These are phyloP conservation scores for Diutina scorzettiae DNA, from an alignment of 1,139 yeast genomes.

Conservation along the genomic window DNA sequence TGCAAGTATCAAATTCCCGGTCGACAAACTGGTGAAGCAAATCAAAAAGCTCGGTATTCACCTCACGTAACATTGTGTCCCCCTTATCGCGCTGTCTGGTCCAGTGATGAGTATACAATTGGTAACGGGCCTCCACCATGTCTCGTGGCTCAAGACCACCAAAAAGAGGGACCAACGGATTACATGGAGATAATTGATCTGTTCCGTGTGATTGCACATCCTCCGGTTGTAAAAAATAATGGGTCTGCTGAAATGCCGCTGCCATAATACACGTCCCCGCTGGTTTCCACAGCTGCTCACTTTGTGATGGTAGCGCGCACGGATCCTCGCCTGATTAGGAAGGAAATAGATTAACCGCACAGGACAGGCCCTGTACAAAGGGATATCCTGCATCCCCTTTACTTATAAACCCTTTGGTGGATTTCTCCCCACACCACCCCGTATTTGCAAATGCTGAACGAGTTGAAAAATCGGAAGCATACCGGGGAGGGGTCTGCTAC, in stretches of 20 bases:
- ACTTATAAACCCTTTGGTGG: neutral
- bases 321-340: neutral
- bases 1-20: neutral
- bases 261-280: too few relatives aligned
- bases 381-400: neutral
- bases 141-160: neutral
- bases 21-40: conserved; percentile 19
- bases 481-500: neutral
- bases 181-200: too few relatives aligned
- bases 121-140: conserved; percentile 23
- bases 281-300: too few relatives aligned
- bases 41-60: conserved; percentile 27
- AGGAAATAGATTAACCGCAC: neutral
- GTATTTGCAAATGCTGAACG: neutral
- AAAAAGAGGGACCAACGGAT: conserved; percentile 1
- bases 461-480: neutral
- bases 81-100: conserved; percentile 23
- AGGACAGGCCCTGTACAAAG: neutral
- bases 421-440: neutral
- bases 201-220: too few relatives aligned
- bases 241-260: neutral
- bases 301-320: neutral
- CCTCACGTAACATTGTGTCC: conserved; percentile 23
- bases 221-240: neutral
- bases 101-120: conserved; percentile 30